Evolutionary conservation across 305 asterid genomes (phyloP).

Genomic region (Fraxinus albicans): DNA sequence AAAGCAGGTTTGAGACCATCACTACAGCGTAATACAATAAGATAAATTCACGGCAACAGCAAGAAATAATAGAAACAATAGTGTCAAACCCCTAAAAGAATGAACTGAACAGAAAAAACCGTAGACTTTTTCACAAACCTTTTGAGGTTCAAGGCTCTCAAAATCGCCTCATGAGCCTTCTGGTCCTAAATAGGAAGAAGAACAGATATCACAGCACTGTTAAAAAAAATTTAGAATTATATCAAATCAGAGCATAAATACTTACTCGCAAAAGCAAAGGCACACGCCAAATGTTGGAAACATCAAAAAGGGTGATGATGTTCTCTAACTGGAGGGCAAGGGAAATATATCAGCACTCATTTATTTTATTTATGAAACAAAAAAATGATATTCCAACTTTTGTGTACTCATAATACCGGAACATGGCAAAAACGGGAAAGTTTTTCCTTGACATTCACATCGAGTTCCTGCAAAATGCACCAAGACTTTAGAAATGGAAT

Average conservation of each 20-base stretch:
- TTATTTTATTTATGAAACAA: neutral
- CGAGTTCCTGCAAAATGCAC: constrained; percentile 67
- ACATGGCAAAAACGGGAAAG: constrained; percentile 89
- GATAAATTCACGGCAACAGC: constrained; percentile 12
- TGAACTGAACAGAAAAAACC: constrained; percentile 10
- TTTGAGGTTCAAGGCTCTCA: constrained; percentile 68
- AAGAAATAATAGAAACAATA: constrained; percentile 9
- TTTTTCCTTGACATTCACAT: constrained; percentile 72
- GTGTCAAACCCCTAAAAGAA: constrained; percentile 16
- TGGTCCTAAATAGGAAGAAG: constrained; percentile 57
- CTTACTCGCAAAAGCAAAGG: constrained; percentile 87
- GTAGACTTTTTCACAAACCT: constrained; percentile 43
- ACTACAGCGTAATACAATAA: constrained; percentile 35
- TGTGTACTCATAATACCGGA: constrained; percentile 46
- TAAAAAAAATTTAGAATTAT: neutral
- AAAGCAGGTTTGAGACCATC: constrained; percentile 59
- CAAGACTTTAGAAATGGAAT: neutral
- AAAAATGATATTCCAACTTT: constrained; percentile 13
- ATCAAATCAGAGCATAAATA: neutral
- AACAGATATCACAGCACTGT: neutral
- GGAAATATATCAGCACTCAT: constrained; percentile 3
- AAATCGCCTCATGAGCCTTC: constrained; percentile 90
- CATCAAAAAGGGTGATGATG: constrained; percentile 74
- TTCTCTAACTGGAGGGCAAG: constrained; percentile 49
- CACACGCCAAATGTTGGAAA: constrained; percentile 85